Evolutionary conservation across 2,329 filamentous ascomycete genomes (phyloP).

Genomic region (Incumbomyces lentus): DNA sequence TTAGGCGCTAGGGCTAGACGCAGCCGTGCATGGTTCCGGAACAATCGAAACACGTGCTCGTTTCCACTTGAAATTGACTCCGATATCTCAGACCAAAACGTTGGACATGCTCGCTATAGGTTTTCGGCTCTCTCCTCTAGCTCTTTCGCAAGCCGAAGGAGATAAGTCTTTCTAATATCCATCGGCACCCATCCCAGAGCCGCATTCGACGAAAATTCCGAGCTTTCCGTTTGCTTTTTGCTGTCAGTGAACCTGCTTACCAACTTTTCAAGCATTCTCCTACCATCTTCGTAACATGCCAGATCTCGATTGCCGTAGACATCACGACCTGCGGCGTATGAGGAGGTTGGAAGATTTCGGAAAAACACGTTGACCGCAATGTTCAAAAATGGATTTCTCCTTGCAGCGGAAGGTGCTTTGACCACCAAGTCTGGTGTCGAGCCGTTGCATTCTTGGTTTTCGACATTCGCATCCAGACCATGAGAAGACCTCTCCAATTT

Average conservation of each 20-base stretch:
- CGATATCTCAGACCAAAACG: too few species aligned
- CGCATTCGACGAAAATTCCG: constrained; percentile 5
- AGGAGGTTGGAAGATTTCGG: constrained; percentile 50
- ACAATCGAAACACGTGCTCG: too few species aligned
- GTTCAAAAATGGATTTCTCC: constrained; percentile 37
- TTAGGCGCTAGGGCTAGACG: too few species aligned
- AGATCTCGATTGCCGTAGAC: constrained; percentile 84
- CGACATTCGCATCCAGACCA: neutral
- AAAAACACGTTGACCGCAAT: constrained; percentile 89
- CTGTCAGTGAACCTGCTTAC: constrained; percentile 20
- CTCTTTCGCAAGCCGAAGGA: constrained; percentile 61
- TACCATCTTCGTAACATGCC: constrained; percentile 71
- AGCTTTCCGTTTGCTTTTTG: neutral
- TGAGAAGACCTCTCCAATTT: neutral
- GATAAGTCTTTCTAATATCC: constrained; percentile 63
- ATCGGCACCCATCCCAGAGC: constrained; percentile 44
- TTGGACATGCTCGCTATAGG: constrained; percentile 6
- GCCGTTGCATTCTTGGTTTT: constrained; percentile 11
- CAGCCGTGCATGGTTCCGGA: too few species aligned
- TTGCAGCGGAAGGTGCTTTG: neutral
- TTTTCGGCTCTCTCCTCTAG: constrained; percentile 34
- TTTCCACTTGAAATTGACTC: too few species aligned
- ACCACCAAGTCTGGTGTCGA: constrained; percentile 17
- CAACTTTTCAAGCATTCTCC: constrained; percentile 61
- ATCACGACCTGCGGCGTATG: constrained; percentile 65